Evolutionary conservation across 179 eudicot genomes (phyloP), one percentile per base, ranked within the genome.

Genomic region (Heliamphora ciliata): DNA sequence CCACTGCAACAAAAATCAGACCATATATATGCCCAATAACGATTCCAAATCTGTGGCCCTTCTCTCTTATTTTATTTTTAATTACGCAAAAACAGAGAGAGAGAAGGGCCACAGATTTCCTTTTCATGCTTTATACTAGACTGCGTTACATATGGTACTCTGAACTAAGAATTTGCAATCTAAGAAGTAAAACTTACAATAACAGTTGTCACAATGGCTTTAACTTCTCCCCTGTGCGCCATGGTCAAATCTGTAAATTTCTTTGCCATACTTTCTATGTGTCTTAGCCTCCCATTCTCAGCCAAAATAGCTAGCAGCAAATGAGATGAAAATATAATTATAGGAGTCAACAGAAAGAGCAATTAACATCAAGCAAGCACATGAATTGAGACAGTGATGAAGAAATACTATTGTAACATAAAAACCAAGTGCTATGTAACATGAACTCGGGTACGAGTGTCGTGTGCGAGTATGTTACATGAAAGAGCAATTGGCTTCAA

Each of bases 191-290:
- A 80, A 88, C 98, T 90, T 88, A 95, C 97, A 81, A 95, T 92
- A 56, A 92, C 98, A 78, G 89, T 84, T 40, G 97, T 92, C 67
- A 94, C 97, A 72, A 82, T 82, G 64, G 90, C 98, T 83, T 90
- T 89, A 80, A 95, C 82, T 84, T 91, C 98, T 79, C 98, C 98
- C 90, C 88, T 86, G 79, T 92, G 94, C 3, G 98, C 98, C 97
- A 91, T 95, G 55, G 95, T 91, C 84, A 91, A 85, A 80, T 94
- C 95, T n/a, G 88, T 52, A 81, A 95, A 94, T 84, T 94, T 91
- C 87, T 90, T 91, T 14, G 91, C 86, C 44, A 95, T 88, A 74
- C 55, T 80, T 7, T 90, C 95, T 18, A 94, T 21, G 71, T 89
- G 70, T 82, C 84, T 84, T 80, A 94, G 88, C 89, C 98, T 92